Evolutionary conservation across 169 alveolate species (phyloP).

Genomic region (Babesia ovata): DNA sequence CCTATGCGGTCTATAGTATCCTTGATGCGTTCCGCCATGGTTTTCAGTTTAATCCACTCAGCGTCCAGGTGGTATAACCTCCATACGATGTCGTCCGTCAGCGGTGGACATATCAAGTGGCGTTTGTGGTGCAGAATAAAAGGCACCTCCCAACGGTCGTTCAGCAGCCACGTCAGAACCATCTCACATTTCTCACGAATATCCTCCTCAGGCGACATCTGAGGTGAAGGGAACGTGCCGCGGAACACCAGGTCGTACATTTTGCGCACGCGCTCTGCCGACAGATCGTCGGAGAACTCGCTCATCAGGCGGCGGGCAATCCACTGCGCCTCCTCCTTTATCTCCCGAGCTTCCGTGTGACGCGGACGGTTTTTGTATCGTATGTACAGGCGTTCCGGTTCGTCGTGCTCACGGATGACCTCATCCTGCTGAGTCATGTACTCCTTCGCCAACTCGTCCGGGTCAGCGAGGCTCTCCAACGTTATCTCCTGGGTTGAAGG

Average conservation of each 20-base stretch:
- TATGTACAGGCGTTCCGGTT: conserved; percentile 74
- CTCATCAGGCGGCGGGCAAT: conserved; percentile 60
- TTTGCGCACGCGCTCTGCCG: conserved; percentile 61
- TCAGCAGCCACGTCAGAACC: conserved; percentile 73
- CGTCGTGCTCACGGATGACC: conserved; percentile 65
- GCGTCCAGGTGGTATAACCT: conserved; percentile 77
- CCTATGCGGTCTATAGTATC: conserved; percentile 47
- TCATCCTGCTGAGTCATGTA: conserved; percentile 72
- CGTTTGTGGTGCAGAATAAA: conserved; percentile 77
- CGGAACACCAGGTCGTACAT: conserved; percentile 60
- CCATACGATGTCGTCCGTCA: conserved; percentile 79
- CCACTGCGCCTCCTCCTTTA: conserved; percentile 73
- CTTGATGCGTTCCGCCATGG: conserved; percentile 29
- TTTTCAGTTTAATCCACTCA: conserved; percentile 58
- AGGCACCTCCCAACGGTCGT: conserved; percentile 78
- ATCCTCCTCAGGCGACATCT: conserved; percentile 39
- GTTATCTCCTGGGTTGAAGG: conserved; percentile 18
- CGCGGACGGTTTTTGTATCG: conserved; percentile 63
- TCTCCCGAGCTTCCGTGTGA: conserved; percentile 46
- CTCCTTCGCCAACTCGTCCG: conserved; percentile 74
- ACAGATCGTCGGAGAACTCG: conserved; percentile 73
- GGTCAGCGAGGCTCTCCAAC: conserved; percentile 62
- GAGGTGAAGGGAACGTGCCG: conserved; percentile 59
- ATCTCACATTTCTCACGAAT: conserved; percentile 65
- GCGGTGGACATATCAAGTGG: conserved; percentile 79